A percentile compares a stretch with the other conserved stretches of the same genome.
Conservation (phyloP, 1,139 yeast genomes). For the Hansenula sp. region DNA sequence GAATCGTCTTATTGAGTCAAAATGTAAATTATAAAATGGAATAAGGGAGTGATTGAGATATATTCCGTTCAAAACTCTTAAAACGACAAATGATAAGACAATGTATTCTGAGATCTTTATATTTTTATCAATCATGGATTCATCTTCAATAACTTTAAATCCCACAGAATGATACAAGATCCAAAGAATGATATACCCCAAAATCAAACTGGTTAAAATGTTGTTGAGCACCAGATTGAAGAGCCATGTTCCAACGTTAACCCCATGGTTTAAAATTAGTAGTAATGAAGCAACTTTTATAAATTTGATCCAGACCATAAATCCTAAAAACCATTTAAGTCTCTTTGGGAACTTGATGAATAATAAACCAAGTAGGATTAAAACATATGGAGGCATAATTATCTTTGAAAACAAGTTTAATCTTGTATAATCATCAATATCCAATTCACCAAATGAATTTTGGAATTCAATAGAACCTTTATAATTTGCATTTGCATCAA, state of each 20-base stretch:
- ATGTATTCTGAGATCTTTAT: not conserved
- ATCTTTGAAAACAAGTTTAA: not conserved
- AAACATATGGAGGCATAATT: not conserved
- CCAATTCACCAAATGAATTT: not conserved
- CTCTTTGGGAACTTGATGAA: not conserved
- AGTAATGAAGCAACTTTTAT: too few relatives aligned
- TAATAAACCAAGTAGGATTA: not conserved
- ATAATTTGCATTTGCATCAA: not conserved
- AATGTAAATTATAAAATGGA: conserved; percentile 2
- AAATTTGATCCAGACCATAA: too few relatives aligned
- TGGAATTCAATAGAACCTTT: not conserved
- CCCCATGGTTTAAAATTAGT: not conserved
- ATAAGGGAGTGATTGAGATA: not conserved
- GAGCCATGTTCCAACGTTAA: not conserved
- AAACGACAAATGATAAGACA: not conserved
- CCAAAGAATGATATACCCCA: not conserved
- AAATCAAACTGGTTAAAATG: not conserved
- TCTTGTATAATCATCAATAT: conserved; percentile 1
- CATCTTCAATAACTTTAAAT: not conserved
- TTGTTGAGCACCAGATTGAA: not conserved
- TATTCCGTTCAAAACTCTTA: not conserved
- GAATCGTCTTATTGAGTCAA: conserved; percentile 1
- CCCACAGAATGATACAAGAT: not conserved
- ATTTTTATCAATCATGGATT: not conserved
- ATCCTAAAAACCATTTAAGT: not conserved